phyloP scores from a whole-genome alignment of 306 rosid species.

The Rubus parviflorus region DNA sequence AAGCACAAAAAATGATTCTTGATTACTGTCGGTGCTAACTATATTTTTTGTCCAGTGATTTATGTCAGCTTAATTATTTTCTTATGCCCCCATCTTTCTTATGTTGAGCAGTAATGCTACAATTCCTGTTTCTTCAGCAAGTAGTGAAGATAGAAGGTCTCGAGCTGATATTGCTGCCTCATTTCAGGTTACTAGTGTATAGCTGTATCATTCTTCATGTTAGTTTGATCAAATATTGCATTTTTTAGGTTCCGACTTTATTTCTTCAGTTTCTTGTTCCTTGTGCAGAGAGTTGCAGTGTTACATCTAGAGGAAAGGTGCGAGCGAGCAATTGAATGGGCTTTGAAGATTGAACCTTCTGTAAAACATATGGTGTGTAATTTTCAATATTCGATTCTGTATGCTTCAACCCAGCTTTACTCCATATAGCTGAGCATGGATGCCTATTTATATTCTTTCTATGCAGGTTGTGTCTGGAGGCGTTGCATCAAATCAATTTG shows the following conservation, averaged over 20 bases:
- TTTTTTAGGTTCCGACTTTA: neutral
- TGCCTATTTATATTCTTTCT: slow-evolving; percentile 27
- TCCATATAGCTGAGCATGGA: slow-evolving; percentile 7
- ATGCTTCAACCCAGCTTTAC: slow-evolving; percentile 16
- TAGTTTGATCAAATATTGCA: slow-evolving; percentile 4
- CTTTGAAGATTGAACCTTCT: slow-evolving; percentile 89
- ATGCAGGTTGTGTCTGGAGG: slow-evolving; percentile 93
- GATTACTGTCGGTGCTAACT: slow-evolving; percentile 8
- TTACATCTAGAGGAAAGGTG: slow-evolving; percentile 94
- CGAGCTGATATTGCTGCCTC: slow-evolving; percentile 98
- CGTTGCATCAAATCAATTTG: slow-evolving; percentile 90
- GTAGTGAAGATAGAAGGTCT: slow-evolving; percentile 56
- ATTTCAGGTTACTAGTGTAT: slow-evolving; percentile 69
- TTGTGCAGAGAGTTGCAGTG: slow-evolving; percentile 77
- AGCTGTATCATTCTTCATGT: slow-evolving; percentile 6
- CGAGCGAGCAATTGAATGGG: slow-evolving; percentile 92
- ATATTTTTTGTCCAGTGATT: neutral
- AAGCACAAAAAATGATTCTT: neutral
- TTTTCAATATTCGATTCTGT: slow-evolving; percentile 15
- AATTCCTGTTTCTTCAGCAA: slow-evolving; percentile 73
- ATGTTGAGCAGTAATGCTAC: slow-evolving; percentile 64
- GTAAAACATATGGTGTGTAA: slow-evolving; percentile 65
- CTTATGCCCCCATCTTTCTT: neutral
- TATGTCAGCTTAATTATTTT: neutral
- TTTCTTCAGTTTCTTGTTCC: slow-evolving; percentile 23